Evolutionary conservation across 208 protist genomes (phyloP), one percentile per base, ranked within the genome.

Genomic region (Trypanosomatidae sp.): DNA sequence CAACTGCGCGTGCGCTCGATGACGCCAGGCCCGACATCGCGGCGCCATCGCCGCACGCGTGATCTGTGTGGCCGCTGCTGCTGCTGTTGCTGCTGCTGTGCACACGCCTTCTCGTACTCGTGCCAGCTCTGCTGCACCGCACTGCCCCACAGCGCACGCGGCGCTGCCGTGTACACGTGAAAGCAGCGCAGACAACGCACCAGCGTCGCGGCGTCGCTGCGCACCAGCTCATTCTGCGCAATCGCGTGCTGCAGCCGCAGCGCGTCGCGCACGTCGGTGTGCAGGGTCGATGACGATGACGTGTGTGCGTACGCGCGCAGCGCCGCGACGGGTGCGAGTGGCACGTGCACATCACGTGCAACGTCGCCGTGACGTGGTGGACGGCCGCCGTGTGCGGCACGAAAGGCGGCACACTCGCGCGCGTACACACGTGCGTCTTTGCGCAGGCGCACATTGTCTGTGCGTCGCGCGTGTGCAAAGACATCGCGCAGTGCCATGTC

Each of bases 181-280:
- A 90, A 90, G 48, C 81, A 90, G 11, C 71, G 55, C 16, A 84
- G 59, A 32, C 81, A 90, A 20, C 81, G 71, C 40, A 90, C 69
- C 3, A 82, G 60, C 41, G 66, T 73, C 23, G 62, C 53, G 13
- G 66, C 56, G 20, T 48, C 64, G 52, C 65, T 80, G 38, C 78
- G 62, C 39, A 81, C 66, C n/a, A 90, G 48, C 46, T 81, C 56
- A 43, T 65, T 81, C 48, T 60, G 59, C 7, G 51, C 54, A 0
- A 83, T 59, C 2, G 38, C 50, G 33, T 82, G 77, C 39, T 90
- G 81, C 11, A 90, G 64, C 19, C 67, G 35, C 21, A 90, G 25
- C 20, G 59, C 66, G 4, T 77, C 64, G 20, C 52, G 37, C 15
- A 81, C 57, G 13, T 28, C n/a, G n/a, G n/a, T n/a, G n/a, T n/a